Percentiles rank a stretch among this genome's conserved stretches.
Evolutionary conservation across 179 eudicot species (phyloP).

Genomic region (Spergularia azorica): DNA sequence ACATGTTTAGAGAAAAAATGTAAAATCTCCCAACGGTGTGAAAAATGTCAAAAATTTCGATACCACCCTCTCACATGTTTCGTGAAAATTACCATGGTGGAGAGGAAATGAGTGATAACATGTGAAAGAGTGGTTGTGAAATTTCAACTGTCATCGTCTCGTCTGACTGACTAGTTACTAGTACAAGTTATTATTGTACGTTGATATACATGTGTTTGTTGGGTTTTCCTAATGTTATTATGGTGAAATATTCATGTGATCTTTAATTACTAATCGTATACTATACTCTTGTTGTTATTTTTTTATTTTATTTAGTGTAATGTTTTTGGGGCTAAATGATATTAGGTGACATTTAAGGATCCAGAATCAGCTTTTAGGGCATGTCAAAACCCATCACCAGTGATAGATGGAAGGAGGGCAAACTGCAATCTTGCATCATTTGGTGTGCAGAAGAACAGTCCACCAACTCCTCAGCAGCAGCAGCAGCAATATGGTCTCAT

Average conservation of each 20-base stretch:
- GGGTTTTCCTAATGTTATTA: too few relatives aligned
- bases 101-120: neutral
- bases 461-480: constrained; percentile 29
- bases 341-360: constrained; percentile 59
- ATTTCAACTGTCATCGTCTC: too few relatives aligned
- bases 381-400: constrained; percentile 62
- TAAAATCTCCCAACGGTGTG: too few relatives aligned
- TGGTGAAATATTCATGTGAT: neutral
- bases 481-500: too few relatives aligned
- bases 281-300: neutral
- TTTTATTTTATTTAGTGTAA: too few relatives aligned
- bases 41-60: neutral
- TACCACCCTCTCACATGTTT: constrained; percentile 1
- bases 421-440: constrained; percentile 61
- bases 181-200: too few relatives aligned
- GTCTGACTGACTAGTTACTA: too few relatives aligned
- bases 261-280: neutral
- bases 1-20: neutral
- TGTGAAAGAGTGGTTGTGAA: neutral
- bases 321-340: neutral
- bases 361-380: constrained; percentile 63
- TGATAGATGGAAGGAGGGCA: constrained; percentile 63
- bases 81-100: neutral
- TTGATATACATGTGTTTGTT: too few relatives aligned
- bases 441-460: constrained; percentile 52